These are phyloP conservation scores for Phaeosphaeria sp. DNA, from an alignment of 2,329 filamentous ascomycete species.

Conservation along the genomic window DNA sequence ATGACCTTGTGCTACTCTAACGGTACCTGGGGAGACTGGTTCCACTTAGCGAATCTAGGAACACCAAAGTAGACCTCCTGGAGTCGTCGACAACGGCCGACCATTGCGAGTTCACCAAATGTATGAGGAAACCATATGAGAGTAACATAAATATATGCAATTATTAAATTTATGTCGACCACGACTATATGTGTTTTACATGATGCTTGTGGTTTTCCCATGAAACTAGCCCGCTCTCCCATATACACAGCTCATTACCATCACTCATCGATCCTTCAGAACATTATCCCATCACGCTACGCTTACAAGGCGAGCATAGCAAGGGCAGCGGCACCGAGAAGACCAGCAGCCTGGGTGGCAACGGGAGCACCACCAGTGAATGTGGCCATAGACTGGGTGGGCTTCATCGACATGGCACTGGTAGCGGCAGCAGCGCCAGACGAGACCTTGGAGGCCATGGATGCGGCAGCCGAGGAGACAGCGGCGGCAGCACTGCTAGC, in stretches of 20 bases:
- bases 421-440: constrained; percentile 14
- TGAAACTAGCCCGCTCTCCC: background rate
- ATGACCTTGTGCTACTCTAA: background rate
- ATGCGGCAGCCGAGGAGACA: constrained; percentile 16
- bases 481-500: constrained; percentile 14
- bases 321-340: constrained; percentile 44
- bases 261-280: background rate
- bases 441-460: constrained; percentile 15
- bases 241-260: constrained; percentile 3
- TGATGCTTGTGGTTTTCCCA: background rate
- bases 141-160: background rate
- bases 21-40: background rate
- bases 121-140: background rate
- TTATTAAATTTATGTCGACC: background rate
- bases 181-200: constrained; percentile 2
- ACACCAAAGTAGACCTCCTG: background rate
- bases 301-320: constrained; percentile 45
- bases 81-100: too few relatives aligned
- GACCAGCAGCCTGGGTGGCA: constrained; percentile 40
- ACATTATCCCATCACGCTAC: constrained; percentile 5
- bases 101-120: background rate
- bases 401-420: background rate
- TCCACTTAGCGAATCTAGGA: background rate
- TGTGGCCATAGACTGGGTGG: background rate
- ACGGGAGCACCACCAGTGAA: constrained; percentile 46